Conservation (phyloP, 2,329 filamentous ascomycete species). For the Purpureocillium takamizusanense region DNA sequence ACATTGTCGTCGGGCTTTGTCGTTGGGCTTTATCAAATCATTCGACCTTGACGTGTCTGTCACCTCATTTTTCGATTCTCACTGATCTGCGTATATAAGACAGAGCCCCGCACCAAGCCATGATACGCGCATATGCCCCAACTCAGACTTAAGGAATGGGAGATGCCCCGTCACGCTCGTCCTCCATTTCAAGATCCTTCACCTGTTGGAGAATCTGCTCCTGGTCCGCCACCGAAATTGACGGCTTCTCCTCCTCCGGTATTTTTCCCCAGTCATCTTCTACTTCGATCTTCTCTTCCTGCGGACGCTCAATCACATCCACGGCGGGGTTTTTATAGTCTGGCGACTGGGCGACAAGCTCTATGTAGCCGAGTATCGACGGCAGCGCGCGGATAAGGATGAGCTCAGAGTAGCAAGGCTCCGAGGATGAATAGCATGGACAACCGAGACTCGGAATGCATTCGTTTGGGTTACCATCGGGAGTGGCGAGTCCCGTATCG, state of each 20-base stretch:
- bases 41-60: too few relatives aligned
- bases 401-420: slow-evolving; percentile 47
- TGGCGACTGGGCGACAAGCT: slow-evolving; percentile 37
- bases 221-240: slow-evolving; percentile 10
- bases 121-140: too few relatives aligned
- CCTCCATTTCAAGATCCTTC: slow-evolving; percentile 12
- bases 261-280: slow-evolving; percentile 21
- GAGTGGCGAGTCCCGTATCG: slow-evolving; percentile 43
- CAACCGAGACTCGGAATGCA: slow-evolving; percentile 44
- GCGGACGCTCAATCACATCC: slow-evolving; percentile 15
- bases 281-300: slow-evolving; percentile 7
- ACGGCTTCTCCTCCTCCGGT: slow-evolving; percentile 19
- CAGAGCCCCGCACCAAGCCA: too few relatives aligned
- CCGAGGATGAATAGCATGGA: slow-evolving; percentile 62
- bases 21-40: too few relatives aligned
- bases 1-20: too few relatives aligned
- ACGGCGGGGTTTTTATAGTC: slow-evolving; percentile 31
- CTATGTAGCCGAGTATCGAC: slow-evolving; percentile 52
- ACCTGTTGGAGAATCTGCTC: slow-evolving; percentile 13
- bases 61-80: too few relatives aligned
- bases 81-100: too few relatives aligned
- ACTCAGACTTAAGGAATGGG: too few relatives aligned
- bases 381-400: slow-evolving; percentile 48
- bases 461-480: slow-evolving; percentile 35
- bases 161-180: not conserved